These are phyloP conservation scores for Yarrowia phangngaensis DNA, from an alignment of 805 yeast genomes.

Conservation along the genomic window DNA sequence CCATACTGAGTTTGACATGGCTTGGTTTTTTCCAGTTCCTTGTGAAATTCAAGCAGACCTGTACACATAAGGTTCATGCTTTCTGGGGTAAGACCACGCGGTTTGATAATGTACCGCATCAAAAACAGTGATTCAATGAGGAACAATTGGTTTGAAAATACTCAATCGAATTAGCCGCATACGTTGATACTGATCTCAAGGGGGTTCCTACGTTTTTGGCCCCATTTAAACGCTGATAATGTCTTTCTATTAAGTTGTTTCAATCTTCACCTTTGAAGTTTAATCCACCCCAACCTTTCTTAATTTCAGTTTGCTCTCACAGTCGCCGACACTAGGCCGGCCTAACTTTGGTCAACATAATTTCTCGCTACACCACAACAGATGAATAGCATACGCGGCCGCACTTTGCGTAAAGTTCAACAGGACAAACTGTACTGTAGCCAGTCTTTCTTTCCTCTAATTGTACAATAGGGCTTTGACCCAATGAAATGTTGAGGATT, in stretches of 20 bases:
- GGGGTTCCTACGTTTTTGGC: background rate
- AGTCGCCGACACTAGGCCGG: constrained; percentile 25
- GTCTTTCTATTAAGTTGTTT: background rate
- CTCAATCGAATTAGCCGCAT: background rate
- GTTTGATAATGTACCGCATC: too few relatives aligned
- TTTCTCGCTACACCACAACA: too few relatives aligned
- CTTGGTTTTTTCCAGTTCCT: constrained; percentile 12
- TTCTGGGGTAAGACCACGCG: constrained; percentile 5
- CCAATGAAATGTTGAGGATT: too few relatives aligned
- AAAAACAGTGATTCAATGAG: background rate
- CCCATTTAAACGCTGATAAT: too few relatives aligned
- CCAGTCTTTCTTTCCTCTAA: too few relatives aligned
- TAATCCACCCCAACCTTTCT: constrained; percentile 23
- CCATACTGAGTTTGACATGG: constrained; percentile 6
- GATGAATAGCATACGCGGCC: too few relatives aligned
- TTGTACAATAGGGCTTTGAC: too few relatives aligned
- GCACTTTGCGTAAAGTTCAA: too few relatives aligned
- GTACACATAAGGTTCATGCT: background rate
- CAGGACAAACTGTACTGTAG: too few relatives aligned
- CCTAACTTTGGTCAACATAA: too few relatives aligned
- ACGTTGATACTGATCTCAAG: background rate
- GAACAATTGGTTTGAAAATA: background rate
- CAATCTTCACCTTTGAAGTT: constrained; percentile 10
- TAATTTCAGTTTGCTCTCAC: constrained; percentile 23
- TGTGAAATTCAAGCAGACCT: constrained; percentile 6